Evolutionary conservation across 192 early-diverging fungal species (phyloP).

Genomic region (Powellomyces hirtus): DNA sequence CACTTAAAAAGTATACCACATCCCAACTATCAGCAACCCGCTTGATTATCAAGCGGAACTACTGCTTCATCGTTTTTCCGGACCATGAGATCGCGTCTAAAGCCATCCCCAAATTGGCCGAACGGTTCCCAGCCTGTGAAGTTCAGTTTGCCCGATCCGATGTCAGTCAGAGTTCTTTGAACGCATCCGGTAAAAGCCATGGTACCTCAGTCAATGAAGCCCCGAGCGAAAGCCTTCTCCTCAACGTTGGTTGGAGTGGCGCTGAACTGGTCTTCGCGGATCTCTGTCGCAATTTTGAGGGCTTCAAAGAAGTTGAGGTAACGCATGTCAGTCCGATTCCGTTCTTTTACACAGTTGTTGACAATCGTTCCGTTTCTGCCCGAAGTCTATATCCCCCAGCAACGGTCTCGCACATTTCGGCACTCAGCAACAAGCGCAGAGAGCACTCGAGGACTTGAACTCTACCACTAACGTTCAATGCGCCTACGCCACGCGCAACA

Average conservation of each 20-base stretch:
- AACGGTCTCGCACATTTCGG: not conserved
- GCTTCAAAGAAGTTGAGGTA: not conserved
- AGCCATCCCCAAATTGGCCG: slow-evolving; percentile 17
- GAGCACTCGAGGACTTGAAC: not conserved
- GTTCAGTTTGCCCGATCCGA: slow-evolving; percentile 7
- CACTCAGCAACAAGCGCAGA: not conserved
- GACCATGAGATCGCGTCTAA: not conserved
- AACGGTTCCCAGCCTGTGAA: slow-evolving; percentile 18
- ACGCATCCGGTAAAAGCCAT: not conserved
- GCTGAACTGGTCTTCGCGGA: not conserved
- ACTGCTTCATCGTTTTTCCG: slow-evolving; percentile 22
- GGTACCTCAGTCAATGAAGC: not conserved
- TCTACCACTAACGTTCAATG: not conserved
- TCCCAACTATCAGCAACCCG: not conserved
- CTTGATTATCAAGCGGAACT: slow-evolving; percentile 11
- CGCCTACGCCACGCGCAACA: too few relatives aligned
- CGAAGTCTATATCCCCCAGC: not conserved
- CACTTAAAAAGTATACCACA: slow-evolving; percentile 13
- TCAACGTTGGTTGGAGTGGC: not conserved
- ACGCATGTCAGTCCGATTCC: not conserved
- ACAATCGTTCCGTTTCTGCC: not conserved
- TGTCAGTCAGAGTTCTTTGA: too few relatives aligned
- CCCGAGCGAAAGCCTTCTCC: not conserved
- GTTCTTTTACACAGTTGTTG: not conserved
- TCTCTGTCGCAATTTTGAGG: not conserved